A percentile compares a stretch with the other conserved stretches of the same genome.
phyloP scores from a whole-genome alignment of 768 basidiomycete genomes.

The Boletellus ananiceps region DNA sequence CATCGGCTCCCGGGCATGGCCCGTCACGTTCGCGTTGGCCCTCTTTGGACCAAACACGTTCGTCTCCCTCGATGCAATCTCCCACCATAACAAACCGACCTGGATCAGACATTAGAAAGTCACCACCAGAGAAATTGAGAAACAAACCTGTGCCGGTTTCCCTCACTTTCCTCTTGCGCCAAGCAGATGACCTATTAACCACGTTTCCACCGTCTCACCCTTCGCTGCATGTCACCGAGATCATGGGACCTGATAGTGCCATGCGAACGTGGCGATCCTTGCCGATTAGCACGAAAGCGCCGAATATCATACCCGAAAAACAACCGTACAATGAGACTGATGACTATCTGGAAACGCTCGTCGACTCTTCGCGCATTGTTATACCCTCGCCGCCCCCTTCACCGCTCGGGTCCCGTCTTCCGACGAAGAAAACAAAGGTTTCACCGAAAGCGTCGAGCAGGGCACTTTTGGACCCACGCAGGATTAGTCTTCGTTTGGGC shows the following conservation, averaged over 20 bases:
- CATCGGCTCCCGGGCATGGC: not conserved
- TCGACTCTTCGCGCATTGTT: conserved; percentile 20
- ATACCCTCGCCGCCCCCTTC: conserved; percentile 26
- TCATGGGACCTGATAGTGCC: conserved; percentile 77
- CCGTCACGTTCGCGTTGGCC: conserved; percentile 6
- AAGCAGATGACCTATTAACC: conserved; percentile 56
- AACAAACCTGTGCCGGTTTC: conserved; percentile 30
- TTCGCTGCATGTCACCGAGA: conserved; percentile 46
- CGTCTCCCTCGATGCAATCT: not conserved
- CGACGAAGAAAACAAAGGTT: conserved; percentile 20
- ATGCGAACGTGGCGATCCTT: conserved; percentile 59
- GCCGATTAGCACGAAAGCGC: conserved; percentile 22
- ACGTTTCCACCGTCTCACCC: conserved; percentile 59
- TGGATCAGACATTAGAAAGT: conserved; percentile 2
- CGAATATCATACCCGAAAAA: conserved; percentile 22
- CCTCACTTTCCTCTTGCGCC: conserved; percentile 48
- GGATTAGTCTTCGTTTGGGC: conserved; percentile 18
- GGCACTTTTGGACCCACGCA: conserved; percentile 12
- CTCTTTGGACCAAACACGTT: not conserved
- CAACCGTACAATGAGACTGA: conserved; percentile 20
- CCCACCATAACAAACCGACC: not conserved
- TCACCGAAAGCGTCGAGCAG: conserved; percentile 8
- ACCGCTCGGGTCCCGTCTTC: conserved; percentile 4
- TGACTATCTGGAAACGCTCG: conserved; percentile 24
- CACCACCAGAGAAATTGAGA: conserved; percentile 7